Conservation (phyloP, 805 yeast genomes). For the Sugiyamaella chiloensis region DNA sequence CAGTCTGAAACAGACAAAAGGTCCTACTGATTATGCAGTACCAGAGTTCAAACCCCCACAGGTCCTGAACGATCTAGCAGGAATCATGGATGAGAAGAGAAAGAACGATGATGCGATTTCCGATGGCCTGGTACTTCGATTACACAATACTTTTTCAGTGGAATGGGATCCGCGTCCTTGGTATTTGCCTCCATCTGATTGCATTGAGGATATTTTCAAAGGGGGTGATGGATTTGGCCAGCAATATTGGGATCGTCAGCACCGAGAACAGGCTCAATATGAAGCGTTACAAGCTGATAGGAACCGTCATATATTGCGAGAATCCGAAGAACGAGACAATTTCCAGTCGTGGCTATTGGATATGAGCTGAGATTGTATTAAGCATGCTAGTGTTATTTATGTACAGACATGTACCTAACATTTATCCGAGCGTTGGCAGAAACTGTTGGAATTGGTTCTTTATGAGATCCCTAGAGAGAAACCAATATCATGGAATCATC, state of each 20-base stretch:
- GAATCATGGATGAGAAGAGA: conserved; percentile 34
- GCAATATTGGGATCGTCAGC: conserved; percentile 2
- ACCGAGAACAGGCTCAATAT: background rate
- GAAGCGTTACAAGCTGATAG: background rate
- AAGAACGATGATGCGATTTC: conserved; percentile 18
- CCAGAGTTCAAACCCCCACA: conserved; percentile 38
- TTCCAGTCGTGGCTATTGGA: conserved; percentile 17
- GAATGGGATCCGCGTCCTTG: conserved; percentile 59
- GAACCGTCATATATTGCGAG: conserved; percentile 7
- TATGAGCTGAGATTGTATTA: background rate
- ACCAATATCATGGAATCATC: no score
- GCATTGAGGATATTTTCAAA: conserved; percentile 69
- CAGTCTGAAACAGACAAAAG: conserved; percentile 42
- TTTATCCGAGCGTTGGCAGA: background rate
- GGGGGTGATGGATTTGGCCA: conserved; percentile 59
- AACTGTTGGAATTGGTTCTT: no score
- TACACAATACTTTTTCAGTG: conserved; percentile 53
- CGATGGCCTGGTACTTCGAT: conserved; percentile 9
- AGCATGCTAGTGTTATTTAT: background rate
- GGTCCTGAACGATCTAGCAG: conserved; percentile 51
- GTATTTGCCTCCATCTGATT: conserved; percentile 62
- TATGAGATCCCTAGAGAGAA: no score
- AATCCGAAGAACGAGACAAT: conserved; percentile 17
- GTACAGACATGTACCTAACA: no score
- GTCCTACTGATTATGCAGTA: conserved; percentile 43